phyloP scores from a whole-genome alignment of 108 stramenopile species.

The Ochromonas danica region DNA sequence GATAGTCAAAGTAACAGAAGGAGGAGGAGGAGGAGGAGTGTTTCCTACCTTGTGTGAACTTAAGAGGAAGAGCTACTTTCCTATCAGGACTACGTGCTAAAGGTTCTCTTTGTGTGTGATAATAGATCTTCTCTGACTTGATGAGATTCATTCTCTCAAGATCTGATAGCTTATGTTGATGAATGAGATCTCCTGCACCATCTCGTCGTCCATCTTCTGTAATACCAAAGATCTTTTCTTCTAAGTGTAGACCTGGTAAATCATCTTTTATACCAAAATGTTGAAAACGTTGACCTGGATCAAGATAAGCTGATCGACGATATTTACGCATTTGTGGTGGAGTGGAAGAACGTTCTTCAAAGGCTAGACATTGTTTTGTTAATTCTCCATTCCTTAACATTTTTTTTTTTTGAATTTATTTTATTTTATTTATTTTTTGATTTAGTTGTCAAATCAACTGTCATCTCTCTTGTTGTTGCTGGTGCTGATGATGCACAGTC shows the following conservation, averaged over 20 bases:
- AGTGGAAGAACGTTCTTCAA: slow-evolving; percentile 30
- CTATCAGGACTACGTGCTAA: slow-evolving; percentile 56
- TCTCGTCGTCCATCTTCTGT: background rate
- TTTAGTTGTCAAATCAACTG: too few species aligned
- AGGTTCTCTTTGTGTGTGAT: slow-evolving; percentile 52
- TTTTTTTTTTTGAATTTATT: too few species aligned
- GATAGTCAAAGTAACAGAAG: too few species aligned
- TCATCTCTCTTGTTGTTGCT: too few species aligned
- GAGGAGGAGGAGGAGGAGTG: too few species aligned
- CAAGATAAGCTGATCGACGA: slow-evolving; percentile 40
- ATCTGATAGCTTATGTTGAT: slow-evolving; percentile 34
- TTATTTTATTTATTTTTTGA: too few species aligned
- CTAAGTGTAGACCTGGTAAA: background rate
- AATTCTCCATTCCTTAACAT: too few species aligned
- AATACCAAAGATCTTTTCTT: slow-evolving; percentile 36
- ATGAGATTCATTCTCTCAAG: slow-evolving; percentile 44
- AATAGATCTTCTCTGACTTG: slow-evolving; percentile 50
- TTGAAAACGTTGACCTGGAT: slow-evolving; percentile 40
- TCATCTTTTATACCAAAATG: slow-evolving; percentile 43
- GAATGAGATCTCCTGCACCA: slow-evolving; percentile 33
- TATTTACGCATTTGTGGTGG: slow-evolving; percentile 33
- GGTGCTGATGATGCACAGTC: too few species aligned
- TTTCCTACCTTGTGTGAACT: background rate
- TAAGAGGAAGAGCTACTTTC: slow-evolving; percentile 57
- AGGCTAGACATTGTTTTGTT: slow-evolving; percentile 16